Base-by-base conservation (phyloP, 208 protist species). In the Leishmania lainsoni region DNA sequence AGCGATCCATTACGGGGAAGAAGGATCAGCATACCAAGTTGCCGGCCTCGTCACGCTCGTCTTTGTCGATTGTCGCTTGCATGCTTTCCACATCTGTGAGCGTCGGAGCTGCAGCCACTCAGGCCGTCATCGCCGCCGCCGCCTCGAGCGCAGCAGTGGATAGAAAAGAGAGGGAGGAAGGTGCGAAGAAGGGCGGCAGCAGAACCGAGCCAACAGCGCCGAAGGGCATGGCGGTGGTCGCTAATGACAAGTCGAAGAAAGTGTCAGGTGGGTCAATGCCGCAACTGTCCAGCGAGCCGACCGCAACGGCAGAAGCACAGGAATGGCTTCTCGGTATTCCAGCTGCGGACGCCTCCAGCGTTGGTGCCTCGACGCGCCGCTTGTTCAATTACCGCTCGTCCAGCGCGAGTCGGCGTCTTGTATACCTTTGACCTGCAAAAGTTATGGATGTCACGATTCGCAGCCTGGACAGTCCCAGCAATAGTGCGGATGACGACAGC, bases 401-500 rank as follows among this genome's bases (percentile, higher is more conserved):
- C 52, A 71, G 76, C 76, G 63, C 81, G 29, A 81, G 71, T 70
- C 75, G 86, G 56, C 75, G 86, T 32, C 68, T 86, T n/a, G 77
- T 86, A 29, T 32, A 78, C 74, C 66, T 79, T 74, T 68, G 77
- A 20, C 73, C 58, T 14, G 73, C 29, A 39, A 54, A 66, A 10
- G 22, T 73, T 20, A 48, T n/a, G 26, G 79, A 89, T 26, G 70
- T 42, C 22, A 74, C 69, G 17, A 81, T 56, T 74, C 71, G 70
- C 20, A 29, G 66, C n/a, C 8, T 75, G 42, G 35, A 74, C 42
- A 83, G 72, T 48, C 52, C 16, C 48, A 79, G 61, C 32, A 54
- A 86, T 29, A 58, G 63, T 10, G 69, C 78, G 10, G 63, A 61
- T 10, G 59, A 86, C 35, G 56, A 73, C 5, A 39, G 35, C 35